A percentile compares a stretch with the other conserved stretches of the same genome.
Conservation (phyloP, 192 early-diverging fungal genomes). For the Mortierella alpina region DNA sequence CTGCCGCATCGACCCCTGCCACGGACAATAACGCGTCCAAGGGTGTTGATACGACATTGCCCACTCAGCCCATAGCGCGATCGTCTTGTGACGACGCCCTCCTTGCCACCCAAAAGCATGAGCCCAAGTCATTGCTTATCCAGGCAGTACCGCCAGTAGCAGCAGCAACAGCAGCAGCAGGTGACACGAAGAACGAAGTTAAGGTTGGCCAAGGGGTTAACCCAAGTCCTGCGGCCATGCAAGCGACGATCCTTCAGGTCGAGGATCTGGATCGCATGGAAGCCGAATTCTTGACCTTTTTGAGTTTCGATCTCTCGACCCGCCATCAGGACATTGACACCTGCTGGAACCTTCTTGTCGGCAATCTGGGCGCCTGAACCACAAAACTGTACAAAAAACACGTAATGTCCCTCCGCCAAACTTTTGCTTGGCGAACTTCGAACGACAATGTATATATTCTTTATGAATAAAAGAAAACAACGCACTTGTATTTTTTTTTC, state of each 20-base stretch:
- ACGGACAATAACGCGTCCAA: not conserved
- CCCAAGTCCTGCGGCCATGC: not conserved
- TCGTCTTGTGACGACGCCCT: not conserved
- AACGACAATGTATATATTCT: too few relatives aligned
- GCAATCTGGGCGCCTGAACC: conserved; percentile 1
- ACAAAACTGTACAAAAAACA: not conserved
- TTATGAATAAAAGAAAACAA: too few relatives aligned
- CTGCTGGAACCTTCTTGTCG: conserved; percentile 39
- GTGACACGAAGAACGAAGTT: not conserved
- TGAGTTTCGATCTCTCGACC: conserved; percentile 55
- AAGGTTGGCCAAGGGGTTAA: not conserved
- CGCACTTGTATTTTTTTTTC: too few relatives aligned
- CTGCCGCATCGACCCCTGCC: not conserved
- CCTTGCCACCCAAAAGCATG: not conserved
- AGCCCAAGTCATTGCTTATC: conserved; percentile 30
- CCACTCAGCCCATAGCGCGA: conserved; percentile 22
- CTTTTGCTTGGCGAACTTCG: too few relatives aligned
- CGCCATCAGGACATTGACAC: conserved; percentile 36
- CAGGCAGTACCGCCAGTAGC: conserved; percentile 1
- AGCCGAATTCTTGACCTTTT: conserved; percentile 61
- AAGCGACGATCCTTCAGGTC: conserved; percentile 24
- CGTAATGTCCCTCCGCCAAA: too few relatives aligned
- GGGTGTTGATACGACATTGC: not conserved
- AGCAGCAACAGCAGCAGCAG: not conserved
- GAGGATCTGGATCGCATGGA: conserved; percentile 62